Evolutionary conservation across 2,329 filamentous ascomycete species (phyloP).

Genomic region (Pyrenophora tritici-repentis): DNA sequence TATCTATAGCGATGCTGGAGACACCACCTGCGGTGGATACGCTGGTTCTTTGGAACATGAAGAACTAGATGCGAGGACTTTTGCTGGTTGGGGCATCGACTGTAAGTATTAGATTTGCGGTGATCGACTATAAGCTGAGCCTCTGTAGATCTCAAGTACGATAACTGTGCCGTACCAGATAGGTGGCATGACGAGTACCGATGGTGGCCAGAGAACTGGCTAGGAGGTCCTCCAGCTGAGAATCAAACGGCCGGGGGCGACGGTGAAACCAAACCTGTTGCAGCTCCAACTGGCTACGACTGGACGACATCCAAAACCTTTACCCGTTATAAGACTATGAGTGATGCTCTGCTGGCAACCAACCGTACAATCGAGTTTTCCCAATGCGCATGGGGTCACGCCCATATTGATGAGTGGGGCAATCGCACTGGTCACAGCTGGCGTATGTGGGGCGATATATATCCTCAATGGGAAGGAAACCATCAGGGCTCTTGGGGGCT

Average conservation of each 20-base stretch:
- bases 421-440: conserved; percentile 40
- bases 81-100: conserved; percentile 49
- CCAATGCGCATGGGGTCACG: conserved; percentile 44
- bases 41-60: conserved; percentile 63
- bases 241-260: conserved; percentile 36
- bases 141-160: conserved; percentile 36
- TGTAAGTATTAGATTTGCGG: conserved; percentile 13
- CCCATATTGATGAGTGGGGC: conserved; percentile 39
- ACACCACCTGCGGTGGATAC: conserved; percentile 59
- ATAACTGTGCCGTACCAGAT: conserved; percentile 43
- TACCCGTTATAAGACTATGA: conserved; percentile 53
- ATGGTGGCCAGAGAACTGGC: conserved; percentile 50
- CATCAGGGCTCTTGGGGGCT: conserved; percentile 15
- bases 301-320: conserved; percentile 56
- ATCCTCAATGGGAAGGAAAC: conserved; percentile 21
- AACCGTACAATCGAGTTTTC: conserved; percentile 43
- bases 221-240: conserved; percentile 48
- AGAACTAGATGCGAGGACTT: conserved; percentile 60
- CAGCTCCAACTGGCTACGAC: conserved; percentile 56
- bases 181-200: conserved; percentile 47
- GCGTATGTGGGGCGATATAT: conserved; percentile 36
- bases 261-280: conserved; percentile 35
- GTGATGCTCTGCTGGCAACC: conserved; percentile 52
- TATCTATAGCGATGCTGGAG: conserved; percentile 63
- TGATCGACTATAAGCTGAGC: not conserved